Evolutionary conservation across 768 basidiomycete species (phyloP), one percentile per base, ranked within the genome.

Genomic region (Collybia sp.): DNA sequence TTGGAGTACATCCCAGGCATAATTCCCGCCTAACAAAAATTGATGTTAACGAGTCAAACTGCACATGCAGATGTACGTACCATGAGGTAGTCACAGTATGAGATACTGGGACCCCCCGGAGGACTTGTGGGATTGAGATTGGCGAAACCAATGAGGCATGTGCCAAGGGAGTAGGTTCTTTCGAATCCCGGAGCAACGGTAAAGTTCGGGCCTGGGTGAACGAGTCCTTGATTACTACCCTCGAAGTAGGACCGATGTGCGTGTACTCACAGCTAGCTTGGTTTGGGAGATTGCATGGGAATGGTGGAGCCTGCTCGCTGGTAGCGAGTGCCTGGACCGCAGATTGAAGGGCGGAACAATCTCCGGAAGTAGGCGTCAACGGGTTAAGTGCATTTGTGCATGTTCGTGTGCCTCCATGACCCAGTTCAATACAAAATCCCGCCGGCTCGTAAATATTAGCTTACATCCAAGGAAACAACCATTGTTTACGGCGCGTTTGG

Each of bases 211-310:
- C 48, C 48, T 50, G 30, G 25, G 25, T 8, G 25, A 25, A 25
- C 8, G 25, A 6, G 35, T 37, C 25, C 25, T 18, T 6, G 10
- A 37, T 18, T 13, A 4, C 10, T 13, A 37, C 25, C 8, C 25
- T 10, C 6, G 4, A 37, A 37, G 35, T 10, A 10, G 10, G 35
- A 34, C 15, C 33, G 15, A 34, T n/a, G 17, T 6, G 35, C n/a
- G 25, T 17, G 30, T n/a, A 13, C 44, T 50, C n/a, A 50, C 49
- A 50, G 17, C 8, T 20, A 10, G 17, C 13, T 42, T 40, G 45
- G 18, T 50, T 50, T 16, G 44, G 30, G 16, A 50, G 35, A 25
- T 30, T 46, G 40, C 49, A 50, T 8, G 49, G 49, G 45, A 41
- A 50, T 6, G 49, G 12, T 8, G n/a, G 25, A 5, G 36, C 13